A percentile compares a stretch with the other conserved stretches of the same genome.
phyloP scores from a whole-genome alignment of 129 eudicot species.

The Lactuca sativa region DNA sequence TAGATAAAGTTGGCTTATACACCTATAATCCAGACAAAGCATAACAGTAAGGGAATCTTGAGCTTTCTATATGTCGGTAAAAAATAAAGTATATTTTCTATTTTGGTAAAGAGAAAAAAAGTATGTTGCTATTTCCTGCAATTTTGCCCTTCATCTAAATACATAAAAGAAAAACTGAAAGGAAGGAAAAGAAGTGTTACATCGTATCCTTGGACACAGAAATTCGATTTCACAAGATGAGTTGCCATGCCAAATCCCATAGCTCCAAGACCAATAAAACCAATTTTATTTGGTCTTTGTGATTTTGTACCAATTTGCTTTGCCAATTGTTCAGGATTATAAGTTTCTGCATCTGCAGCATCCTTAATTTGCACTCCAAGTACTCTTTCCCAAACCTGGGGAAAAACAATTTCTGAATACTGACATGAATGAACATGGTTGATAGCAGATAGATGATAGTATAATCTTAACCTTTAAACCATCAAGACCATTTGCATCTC shows the following conservation, averaged over 20 bases:
- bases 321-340: conserved; percentile 76
- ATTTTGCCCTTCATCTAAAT: neutral
- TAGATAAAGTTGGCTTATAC: conserved; percentile 69
- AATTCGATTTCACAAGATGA: conserved; percentile 81
- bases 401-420: conserved; percentile 10
- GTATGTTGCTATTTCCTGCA: neutral
- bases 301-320: conserved; percentile 46
- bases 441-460: conserved; percentile 5
- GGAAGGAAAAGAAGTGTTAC: conserved; percentile 44
- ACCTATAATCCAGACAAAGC: conserved; percentile 50
- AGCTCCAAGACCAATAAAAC: conserved; percentile 98
- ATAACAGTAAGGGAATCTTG: conserved; percentile 7
- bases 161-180: neutral
- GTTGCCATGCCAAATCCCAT: conserved; percentile 99
- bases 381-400: conserved; percentile 82
- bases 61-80: conserved; percentile 3
- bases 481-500: conserved; percentile 46
- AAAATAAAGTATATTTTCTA: neutral
- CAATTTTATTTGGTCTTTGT: conserved; percentile 54
- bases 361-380: conserved; percentile 66
- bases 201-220: conserved; percentile 76
- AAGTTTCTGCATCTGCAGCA: conserved; percentile 74
- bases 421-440: neutral
- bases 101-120: no score
- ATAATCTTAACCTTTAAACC: conserved; percentile 54